Percentiles rank a stretch among this genome's conserved stretches.
Evolutionary conservation across 257 asterid species (phyloP).

Genomic region (Solanum paucissectum): DNA sequence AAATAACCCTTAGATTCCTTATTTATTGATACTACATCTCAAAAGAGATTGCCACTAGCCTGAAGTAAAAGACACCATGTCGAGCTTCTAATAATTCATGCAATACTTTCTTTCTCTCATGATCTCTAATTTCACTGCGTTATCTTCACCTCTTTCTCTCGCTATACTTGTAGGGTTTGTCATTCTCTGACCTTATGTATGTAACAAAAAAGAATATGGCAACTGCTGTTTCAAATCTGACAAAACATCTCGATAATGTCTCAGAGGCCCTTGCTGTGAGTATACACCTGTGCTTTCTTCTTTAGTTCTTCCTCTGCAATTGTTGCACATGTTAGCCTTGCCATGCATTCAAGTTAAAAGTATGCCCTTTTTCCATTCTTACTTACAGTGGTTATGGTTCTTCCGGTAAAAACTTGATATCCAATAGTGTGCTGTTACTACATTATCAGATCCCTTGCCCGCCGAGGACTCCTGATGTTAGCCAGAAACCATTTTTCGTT

Average conservation of each 20-base stretch:
- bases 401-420: background rate
- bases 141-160: background rate
- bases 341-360: background rate
- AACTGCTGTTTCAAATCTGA: constrained; percentile 75
- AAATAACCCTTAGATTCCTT: background rate
- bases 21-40: background rate
- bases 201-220: constrained; percentile 82
- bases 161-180: constrained; percentile 44
- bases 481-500: background rate
- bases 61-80: background rate
- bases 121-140: background rate
- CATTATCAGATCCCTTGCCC: background rate
- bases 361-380: background rate
- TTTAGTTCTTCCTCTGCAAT: background rate
- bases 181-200: constrained; percentile 87
- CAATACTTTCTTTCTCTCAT: background rate
- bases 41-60: background rate
- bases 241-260: constrained; percentile 76
- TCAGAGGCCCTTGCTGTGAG: constrained; percentile 85
- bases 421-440: background rate
- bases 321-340: background rate
- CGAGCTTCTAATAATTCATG: background rate
- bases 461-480: background rate
- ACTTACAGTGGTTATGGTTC: background rate
- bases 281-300: background rate